These are phyloP conservation scores for Neopestalotiopsis clavispora DNA, from an alignment of 2,329 filamentous ascomycete species.

Conservation along the genomic window DNA sequence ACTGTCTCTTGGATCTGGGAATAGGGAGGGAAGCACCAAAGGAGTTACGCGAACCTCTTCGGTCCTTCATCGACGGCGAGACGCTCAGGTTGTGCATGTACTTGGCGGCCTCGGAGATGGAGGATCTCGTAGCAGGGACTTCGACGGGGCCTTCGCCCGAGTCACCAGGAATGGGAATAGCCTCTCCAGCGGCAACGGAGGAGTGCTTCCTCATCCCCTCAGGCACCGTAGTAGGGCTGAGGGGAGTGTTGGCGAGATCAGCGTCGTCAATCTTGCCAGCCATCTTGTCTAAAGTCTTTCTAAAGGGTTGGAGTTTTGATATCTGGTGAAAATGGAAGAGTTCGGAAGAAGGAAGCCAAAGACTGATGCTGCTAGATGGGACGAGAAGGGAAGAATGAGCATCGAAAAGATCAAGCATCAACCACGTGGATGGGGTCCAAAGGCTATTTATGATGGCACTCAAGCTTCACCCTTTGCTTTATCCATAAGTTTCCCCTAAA, in stretches of 20 bases:
- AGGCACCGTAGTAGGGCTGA: slow-evolving; percentile 25
- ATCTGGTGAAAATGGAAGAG: not conserved
- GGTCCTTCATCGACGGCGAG: slow-evolving; percentile 69
- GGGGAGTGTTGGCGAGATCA: slow-evolving; percentile 46
- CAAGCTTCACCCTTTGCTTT: slow-evolving; percentile 3
- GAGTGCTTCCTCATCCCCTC: slow-evolving; percentile 21
- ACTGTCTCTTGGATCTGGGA: slow-evolving; percentile 71
- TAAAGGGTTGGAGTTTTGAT: slow-evolving; percentile 14
- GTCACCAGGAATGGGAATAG: slow-evolving; percentile 48
- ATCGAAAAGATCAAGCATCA: not conserved
- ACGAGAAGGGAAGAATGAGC: not conserved
- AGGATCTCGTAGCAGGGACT: slow-evolving; percentile 70
- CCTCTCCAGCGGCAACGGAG: not conserved
- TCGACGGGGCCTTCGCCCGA: slow-evolving; percentile 62
- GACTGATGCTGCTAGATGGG: not conserved
- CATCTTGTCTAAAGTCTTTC: slow-evolving; percentile 49
- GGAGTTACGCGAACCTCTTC: slow-evolving; percentile 74
- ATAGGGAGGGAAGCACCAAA: slow-evolving; percentile 77
- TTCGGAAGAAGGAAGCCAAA: not conserved
- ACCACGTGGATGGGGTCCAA: slow-evolving; percentile 10
- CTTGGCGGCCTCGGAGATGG: slow-evolving; percentile 68
- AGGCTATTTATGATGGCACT: slow-evolving; percentile 6
- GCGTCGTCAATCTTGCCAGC: slow-evolving; percentile 64
- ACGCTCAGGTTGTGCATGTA: slow-evolving; percentile 78
- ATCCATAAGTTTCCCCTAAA: slow-evolving; percentile 8